Conservation (phyloP, 2,329 filamentous ascomycete genomes). For the Trichoderma citrinoviride region DNA sequence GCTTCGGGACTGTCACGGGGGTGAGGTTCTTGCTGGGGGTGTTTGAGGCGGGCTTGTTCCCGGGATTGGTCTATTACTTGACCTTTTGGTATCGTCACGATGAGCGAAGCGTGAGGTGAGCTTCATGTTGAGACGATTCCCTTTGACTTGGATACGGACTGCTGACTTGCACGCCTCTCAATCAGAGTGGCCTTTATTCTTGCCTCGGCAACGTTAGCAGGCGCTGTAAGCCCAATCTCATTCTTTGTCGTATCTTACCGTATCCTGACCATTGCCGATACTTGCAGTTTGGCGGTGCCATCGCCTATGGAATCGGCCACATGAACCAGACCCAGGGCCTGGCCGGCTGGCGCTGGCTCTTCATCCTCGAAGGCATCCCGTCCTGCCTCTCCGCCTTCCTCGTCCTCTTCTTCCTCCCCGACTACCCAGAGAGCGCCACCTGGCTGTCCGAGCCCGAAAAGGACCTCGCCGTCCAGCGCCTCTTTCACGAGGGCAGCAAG, state of each 20-base stretch:
- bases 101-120: constrained; percentile 62
- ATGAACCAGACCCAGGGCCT: constrained; percentile 64
- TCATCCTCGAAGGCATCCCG: constrained; percentile 62
- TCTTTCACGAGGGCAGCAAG: constrained; percentile 49
- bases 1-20: constrained; percentile 60
- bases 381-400: constrained; percentile 62
- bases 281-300: constrained; percentile 60
- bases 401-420: constrained; percentile 66
- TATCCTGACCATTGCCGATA: not conserved
- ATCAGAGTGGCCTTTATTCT: constrained; percentile 66
- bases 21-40: constrained; percentile 66
- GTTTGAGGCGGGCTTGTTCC: constrained; percentile 68
- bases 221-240: constrained; percentile 45
- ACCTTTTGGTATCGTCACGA: constrained; percentile 72
- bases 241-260: not conserved
- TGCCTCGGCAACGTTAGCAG: constrained; percentile 65
- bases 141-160: not conserved
- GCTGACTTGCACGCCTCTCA: not conserved
- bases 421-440: constrained; percentile 62
- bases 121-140: constrained; percentile 16
- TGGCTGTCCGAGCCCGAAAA: constrained; percentile 62
- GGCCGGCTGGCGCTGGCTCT: constrained; percentile 67
- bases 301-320: constrained; percentile 69
- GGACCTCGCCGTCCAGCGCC: constrained; percentile 47
- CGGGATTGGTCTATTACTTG: constrained; percentile 59